Evolutionary conservation across 1,284 basidiomycete species (phyloP).

Genomic region (Mrakiaceae sp.): DNA sequence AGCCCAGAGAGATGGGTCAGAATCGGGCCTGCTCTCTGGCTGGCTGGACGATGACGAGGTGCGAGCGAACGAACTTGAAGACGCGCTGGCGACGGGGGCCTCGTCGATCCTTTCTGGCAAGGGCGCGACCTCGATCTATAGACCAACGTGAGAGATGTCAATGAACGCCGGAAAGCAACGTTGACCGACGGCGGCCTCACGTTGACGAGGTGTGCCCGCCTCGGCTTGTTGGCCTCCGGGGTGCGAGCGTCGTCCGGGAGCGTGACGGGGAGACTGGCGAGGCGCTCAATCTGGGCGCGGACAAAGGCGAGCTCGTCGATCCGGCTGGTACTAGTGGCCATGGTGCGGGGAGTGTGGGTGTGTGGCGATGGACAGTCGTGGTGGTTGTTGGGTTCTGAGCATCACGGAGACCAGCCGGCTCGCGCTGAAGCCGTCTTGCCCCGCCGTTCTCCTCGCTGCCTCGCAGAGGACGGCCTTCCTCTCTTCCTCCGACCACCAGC

Average conservation of each 20-base stretch:
- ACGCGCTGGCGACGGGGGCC: no score
- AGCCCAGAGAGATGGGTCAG: neutral
- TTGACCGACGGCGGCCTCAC: neutral
- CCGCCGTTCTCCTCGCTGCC: no score
- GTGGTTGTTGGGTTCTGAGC: neutral
- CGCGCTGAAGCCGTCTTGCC: no score
- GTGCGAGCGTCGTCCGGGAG: conserved; percentile 67
- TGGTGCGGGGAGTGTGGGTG: no score
- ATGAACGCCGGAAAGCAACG: conserved; percentile 28
- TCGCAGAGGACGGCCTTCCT: no score
- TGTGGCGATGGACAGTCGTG: no score
- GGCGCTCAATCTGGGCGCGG: conserved; percentile 55
- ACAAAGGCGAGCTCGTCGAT: conserved; percentile 55
- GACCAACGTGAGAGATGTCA: neutral
- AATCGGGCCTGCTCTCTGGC: neutral
- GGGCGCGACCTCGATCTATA: neutral
- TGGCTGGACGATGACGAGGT: no score
- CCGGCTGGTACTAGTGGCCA: neutral
- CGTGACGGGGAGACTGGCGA: conserved; percentile 55
- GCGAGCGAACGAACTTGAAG: neutral
- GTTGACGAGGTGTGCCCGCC: conserved; percentile 54
- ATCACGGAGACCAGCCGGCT: neutral
- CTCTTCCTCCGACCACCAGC: neutral
- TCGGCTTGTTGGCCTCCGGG: conserved; percentile 55
- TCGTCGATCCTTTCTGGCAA: neutral